Evolutionary conservation across 768 basidiomycete genomes (phyloP).

Genomic region (Pleurotus giganteus): DNA sequence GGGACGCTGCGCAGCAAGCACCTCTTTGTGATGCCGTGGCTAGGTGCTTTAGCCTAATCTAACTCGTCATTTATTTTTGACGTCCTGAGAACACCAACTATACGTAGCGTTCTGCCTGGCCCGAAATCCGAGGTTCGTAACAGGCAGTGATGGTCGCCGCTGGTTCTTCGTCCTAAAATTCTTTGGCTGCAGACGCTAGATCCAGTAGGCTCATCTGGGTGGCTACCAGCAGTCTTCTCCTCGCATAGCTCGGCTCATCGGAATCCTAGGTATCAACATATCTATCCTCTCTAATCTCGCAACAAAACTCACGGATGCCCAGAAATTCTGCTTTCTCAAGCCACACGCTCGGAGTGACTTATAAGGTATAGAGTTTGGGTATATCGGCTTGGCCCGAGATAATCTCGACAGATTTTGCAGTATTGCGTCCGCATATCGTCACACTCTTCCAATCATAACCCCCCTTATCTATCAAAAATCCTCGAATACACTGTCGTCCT

Average conservation of each 20-base stretch:
- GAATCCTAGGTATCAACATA: background rate
- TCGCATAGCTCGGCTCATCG: conserved; percentile 1
- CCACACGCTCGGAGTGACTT: conserved; percentile 2
- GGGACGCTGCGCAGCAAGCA: background rate
- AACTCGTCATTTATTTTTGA: background rate
- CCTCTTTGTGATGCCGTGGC: background rate
- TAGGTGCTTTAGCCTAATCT: background rate
- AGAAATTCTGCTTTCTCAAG: conserved; percentile 1
- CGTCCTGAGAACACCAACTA: conserved; percentile 3
- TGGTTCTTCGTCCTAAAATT: background rate
- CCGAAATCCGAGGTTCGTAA: conserved; percentile 7
- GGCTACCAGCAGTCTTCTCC: background rate
- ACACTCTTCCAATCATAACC: conserved; percentile 1
- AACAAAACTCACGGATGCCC: background rate
- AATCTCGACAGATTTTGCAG: background rate
- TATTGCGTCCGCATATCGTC: conserved; percentile 7
- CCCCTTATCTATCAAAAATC: conserved; percentile 3
- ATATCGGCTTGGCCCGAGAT: conserved; percentile 6
- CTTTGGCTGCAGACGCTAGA: background rate
- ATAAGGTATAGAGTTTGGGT: conserved; percentile 4
- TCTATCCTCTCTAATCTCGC: background rate
- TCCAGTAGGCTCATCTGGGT: background rate
- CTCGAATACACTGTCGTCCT: background rate
- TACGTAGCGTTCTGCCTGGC: background rate
- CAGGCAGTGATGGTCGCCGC: background rate